Conservation (phyloP, 192 early-diverging fungal species). For the Pilobolus umbonatus region DNA sequence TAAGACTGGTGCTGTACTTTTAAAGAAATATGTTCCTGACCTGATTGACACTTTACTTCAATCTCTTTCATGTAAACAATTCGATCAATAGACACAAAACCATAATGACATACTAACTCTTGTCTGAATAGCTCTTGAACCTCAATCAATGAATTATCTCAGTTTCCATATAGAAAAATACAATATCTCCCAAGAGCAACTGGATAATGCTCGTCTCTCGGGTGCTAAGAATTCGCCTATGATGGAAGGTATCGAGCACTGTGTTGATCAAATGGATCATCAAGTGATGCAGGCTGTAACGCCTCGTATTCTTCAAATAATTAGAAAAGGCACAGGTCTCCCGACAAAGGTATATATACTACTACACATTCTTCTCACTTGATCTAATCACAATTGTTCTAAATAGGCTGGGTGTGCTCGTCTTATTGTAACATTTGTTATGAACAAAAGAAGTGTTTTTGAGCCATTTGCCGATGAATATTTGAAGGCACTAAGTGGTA, state of each 20-base stretch:
- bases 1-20: conserved; percentile 65
- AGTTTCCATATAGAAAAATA: conserved; percentile 86
- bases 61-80: conserved; percentile 72
- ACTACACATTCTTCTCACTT: not conserved
- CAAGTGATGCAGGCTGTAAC: conserved; percentile 60
- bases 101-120: not conserved
- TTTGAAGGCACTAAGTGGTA: conserved; percentile 73
- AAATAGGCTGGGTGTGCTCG: conserved; percentile 90
- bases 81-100: no score
- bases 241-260: conserved; percentile 85
- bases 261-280: conserved; percentile 72
- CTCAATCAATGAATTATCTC: conserved; percentile 71
- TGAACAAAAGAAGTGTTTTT: conserved; percentile 61
- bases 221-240: conserved; percentile 90
- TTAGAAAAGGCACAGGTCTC: conserved; percentile 81
- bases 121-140: conserved; percentile 31
- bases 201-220: conserved; percentile 74
- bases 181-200: conserved; percentile 79
- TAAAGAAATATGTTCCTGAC: conserved; percentile 68
- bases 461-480: conserved; percentile 64
- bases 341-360: no score
- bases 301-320: conserved; percentile 62
- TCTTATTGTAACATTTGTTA: conserved; percentile 72
- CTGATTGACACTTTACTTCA: conserved; percentile 81
- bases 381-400: conserved; percentile 35